Evolutionary conservation across 2,329 filamentous ascomycete species (phyloP).

Genomic region (Hymenotorrendiella dingleyae): DNA sequence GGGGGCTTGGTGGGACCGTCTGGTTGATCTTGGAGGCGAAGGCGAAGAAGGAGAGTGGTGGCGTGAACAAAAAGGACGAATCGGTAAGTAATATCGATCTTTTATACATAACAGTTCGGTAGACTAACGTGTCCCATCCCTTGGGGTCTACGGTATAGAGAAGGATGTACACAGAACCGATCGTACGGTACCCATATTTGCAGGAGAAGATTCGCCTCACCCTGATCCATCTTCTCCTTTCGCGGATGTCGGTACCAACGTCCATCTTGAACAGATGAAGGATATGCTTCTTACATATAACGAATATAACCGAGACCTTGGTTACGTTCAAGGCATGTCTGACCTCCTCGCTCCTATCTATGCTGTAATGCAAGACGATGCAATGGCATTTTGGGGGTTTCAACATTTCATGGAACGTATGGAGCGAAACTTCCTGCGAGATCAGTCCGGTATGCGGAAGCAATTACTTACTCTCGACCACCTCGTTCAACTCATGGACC

Average conservation of each 20-base stretch:
- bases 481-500: constrained; percentile 93
- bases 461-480: constrained; percentile 90
- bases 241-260: constrained; percentile 86
- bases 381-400: constrained; percentile 94
- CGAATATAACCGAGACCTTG: constrained; percentile 90
- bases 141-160: constrained; percentile 57
- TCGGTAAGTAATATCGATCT: constrained; percentile 58
- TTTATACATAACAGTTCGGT: constrained; percentile 7
- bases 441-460: constrained; percentile 92
- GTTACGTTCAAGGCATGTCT: constrained; percentile 98
- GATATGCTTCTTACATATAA: constrained; percentile 99
- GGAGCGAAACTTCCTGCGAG: constrained; percentile 93
- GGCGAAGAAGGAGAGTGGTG: constrained; percentile 88
- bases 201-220: constrained; percentile 92
- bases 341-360: constrained; percentile 94
- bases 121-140: constrained; percentile 41
- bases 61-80: constrained; percentile 87
- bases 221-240: constrained; percentile 95
- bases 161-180: constrained; percentile 98
- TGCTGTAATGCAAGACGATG: constrained; percentile 94
- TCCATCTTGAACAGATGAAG: constrained; percentile 97
- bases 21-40: constrained; percentile 75
- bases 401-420: constrained; percentile 95
- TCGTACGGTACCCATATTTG: constrained; percentile 88
- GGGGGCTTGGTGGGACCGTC: constrained; percentile 90